Percentiles rank a stretch among this genome's conserved stretches.
phyloP scores from a whole-genome alignment of 2,329 filamentous ascomycete genomes.

The Cercospora berteroae region DNA sequence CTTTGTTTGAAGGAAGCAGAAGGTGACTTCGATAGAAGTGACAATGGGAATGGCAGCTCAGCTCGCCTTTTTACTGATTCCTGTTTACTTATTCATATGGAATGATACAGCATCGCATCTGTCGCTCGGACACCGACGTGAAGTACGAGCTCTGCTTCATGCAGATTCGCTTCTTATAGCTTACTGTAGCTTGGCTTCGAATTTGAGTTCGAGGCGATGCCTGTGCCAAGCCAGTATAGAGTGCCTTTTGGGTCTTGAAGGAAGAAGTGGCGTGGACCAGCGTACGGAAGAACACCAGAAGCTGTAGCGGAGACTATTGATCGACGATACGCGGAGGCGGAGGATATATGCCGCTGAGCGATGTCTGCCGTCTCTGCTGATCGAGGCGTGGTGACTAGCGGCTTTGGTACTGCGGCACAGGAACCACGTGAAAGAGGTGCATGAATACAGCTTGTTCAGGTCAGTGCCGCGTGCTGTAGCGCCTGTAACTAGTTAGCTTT shows the following conservation, averaged over 20 bases:
- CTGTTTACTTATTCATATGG: neutral
- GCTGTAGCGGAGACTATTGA: neutral
- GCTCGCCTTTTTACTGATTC: neutral
- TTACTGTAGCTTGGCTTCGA: slow-evolving; percentile 5
- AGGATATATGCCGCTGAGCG: neutral
- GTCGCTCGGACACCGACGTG: neutral
- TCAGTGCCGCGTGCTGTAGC: slow-evolving; percentile 3
- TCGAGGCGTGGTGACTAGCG: neutral
- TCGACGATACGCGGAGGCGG: neutral
- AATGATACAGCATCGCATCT: neutral
- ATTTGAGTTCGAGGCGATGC: neutral
- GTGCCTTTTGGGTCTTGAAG: neutral
- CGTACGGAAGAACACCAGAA: neutral
- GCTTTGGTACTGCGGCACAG: neutral
- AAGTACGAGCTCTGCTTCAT: slow-evolving; percentile 4
- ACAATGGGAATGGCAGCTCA: neutral
- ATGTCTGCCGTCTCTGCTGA: neutral
- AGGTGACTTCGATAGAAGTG: no score
- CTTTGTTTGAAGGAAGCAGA: no score
- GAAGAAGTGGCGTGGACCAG: neutral
- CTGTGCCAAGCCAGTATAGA: neutral
- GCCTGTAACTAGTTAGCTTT: slow-evolving; percentile 1
- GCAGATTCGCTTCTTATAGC: slow-evolving; percentile 9
- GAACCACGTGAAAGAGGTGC: neutral
- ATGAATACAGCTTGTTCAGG: neutral